These are phyloP conservation scores for Sarocladiaceae sp. DNA, from an alignment of 2,329 filamentous ascomycete genomes.

Conservation along the genomic window DNA sequence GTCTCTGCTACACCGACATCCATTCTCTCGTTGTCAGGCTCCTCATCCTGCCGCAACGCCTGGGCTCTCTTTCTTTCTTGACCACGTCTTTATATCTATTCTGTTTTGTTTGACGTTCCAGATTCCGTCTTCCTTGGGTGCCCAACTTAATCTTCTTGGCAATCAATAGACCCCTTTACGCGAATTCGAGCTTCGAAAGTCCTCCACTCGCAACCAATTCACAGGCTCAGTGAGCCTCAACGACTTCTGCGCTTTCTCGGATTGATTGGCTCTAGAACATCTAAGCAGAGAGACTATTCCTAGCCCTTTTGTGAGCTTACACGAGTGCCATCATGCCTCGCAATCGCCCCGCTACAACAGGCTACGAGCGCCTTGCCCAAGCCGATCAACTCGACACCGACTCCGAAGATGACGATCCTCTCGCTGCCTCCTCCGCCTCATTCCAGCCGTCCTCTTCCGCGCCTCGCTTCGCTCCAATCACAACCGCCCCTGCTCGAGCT, in stretches of 20 bases:
- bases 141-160: too few species aligned
- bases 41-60: too few species aligned
- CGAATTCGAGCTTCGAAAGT: too few species aligned
- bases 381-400: constrained; percentile 63
- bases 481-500: constrained; percentile 50
- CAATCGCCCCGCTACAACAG: constrained; percentile 67
- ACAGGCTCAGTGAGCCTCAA: too few species aligned
- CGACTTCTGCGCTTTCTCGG: not conserved
- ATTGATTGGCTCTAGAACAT: too few species aligned
- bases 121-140: too few species aligned
- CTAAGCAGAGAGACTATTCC: too few species aligned
- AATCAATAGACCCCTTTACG: too few species aligned
- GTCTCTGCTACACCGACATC: not conserved
- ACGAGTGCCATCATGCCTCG: constrained; percentile 52
- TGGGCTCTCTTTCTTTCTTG: not conserved
- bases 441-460: constrained; percentile 50
- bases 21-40: not conserved
- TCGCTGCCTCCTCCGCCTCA: constrained; percentile 50
- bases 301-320: not conserved
- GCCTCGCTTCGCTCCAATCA: constrained; percentile 60
- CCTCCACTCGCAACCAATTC: too few species aligned
- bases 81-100: too few species aligned
- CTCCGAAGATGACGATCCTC: constrained; percentile 50
- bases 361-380: constrained; percentile 81
- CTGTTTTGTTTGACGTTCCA: too few species aligned